Conservation (phyloP, 192 early-diverging fungal species). For the Rhizoclosmatium globosum region DNA sequence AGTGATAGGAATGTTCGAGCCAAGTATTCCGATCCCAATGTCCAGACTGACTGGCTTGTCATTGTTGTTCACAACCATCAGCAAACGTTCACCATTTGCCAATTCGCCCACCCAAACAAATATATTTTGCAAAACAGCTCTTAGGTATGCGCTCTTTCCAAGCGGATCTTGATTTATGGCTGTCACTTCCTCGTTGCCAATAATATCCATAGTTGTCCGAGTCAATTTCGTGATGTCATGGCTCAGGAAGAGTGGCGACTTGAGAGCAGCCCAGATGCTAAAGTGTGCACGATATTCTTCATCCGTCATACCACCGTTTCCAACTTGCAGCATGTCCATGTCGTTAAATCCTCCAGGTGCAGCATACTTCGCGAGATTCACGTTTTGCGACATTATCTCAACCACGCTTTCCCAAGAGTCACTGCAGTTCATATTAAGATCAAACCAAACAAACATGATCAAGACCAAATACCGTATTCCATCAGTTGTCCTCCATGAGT, state of each 20-base stretch:
- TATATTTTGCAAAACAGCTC: conserved; percentile 26
- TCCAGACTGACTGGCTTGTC: conserved; percentile 27
- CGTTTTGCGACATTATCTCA: background rate
- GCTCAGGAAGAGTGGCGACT: conserved; percentile 66
- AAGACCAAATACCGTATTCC: conserved; percentile 14
- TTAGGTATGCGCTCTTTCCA: conserved; percentile 42
- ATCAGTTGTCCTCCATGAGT: conserved; percentile 46
- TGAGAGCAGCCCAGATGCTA: conserved; percentile 64
- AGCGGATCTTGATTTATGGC: conserved; percentile 69
- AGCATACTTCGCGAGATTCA: conserved; percentile 1
- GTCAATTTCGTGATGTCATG: conserved; percentile 54
- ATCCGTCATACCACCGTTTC: conserved; percentile 57
- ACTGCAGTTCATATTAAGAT: no score
- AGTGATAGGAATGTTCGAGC: background rate
- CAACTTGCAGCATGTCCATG: conserved; percentile 66
- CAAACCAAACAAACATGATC: no score
- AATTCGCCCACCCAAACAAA: conserved; percentile 45
- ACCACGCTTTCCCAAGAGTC: no score
- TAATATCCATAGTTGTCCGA: conserved; percentile 33
- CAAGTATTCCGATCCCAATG: conserved; percentile 29
- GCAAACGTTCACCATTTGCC: conserved; percentile 32
- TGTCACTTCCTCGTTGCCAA: conserved; percentile 61
- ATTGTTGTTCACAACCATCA: conserved; percentile 41
- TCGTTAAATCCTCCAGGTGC: conserved; percentile 58
- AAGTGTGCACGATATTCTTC: conserved; percentile 63